A percentile compares a stretch with the other conserved stretches of the same genome.
Conservation (phyloP, 768 basidiomycete species). For the Chalciporus pseudorubinellus region DNA sequence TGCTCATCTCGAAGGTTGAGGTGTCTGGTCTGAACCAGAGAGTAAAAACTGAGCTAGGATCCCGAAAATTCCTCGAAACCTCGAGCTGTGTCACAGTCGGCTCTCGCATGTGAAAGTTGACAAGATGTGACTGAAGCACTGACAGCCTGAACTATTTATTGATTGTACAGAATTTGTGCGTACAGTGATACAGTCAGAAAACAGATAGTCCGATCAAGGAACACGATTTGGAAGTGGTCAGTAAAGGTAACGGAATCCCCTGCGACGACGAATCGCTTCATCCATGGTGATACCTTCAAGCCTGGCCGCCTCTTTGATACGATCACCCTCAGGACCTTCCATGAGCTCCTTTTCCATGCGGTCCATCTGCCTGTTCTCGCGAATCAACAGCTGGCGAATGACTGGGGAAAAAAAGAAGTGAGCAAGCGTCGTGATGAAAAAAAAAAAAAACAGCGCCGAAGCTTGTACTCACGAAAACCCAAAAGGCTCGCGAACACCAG, state of each 20-base stretch:
- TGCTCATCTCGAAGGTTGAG: too few species aligned
- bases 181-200: too few species aligned
- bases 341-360: slow-evolving; percentile 44
- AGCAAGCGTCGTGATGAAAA: neutral
- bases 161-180: too few species aligned
- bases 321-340: slow-evolving; percentile 43
- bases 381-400: slow-evolving; percentile 44
- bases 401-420: slow-evolving; percentile 31
- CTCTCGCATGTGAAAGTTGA: too few species aligned
- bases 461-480: slow-evolving; percentile 31
- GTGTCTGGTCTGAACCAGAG: too few species aligned
- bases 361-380: slow-evolving; percentile 51
- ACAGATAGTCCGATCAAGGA: neutral
- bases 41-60: too few species aligned
- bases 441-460: neutral
- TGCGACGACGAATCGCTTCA: slow-evolving; percentile 54
- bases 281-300: slow-evolving; percentile 60
- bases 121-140: too few species aligned
- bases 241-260: slow-evolving; percentile 58
- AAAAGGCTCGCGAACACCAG: slow-evolving; percentile 33
- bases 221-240: slow-evolving; percentile 18
- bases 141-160: too few species aligned
- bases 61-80: too few species aligned
- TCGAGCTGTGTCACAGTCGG: too few species aligned
- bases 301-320: slow-evolving; percentile 57